A percentile compares a stretch with the other conserved stretches of the same genome.
Conservation (phyloP, 495 filamentous ascomycete genomes). For the Clohesyomyces aquaticus region DNA sequence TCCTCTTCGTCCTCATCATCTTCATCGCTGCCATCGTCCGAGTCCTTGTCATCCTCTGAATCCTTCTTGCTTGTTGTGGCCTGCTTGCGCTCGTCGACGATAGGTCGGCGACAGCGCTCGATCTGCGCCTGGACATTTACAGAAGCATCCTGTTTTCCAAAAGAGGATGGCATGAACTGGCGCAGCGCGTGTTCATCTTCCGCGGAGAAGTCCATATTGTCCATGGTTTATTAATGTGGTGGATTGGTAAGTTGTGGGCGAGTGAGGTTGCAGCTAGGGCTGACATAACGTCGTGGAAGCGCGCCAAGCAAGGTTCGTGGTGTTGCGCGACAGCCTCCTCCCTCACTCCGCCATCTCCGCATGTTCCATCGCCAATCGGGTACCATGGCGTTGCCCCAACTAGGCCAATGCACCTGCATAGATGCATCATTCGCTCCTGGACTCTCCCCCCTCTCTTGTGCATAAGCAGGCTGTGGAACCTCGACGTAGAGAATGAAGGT, state of each 20-base stretch:
- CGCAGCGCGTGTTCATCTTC: constrained; percentile 76
- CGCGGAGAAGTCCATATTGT: constrained; percentile 34
- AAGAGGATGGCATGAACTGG: constrained; percentile 77
- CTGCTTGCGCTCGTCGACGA: constrained; percentile 39
- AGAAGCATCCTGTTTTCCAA: constrained; percentile 78
- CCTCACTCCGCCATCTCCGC: background rate
- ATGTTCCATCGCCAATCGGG: no score
- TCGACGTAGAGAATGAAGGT: no score
- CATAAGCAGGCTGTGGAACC: no score
- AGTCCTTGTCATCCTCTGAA: constrained; percentile 28
- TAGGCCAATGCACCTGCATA: no score
- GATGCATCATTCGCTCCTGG: no score
- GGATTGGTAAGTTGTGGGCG: constrained; percentile 3
- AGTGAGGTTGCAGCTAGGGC: constrained; percentile 7
- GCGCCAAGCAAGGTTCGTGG: background rate
- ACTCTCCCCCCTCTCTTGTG: no score
- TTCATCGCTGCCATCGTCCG: constrained; percentile 56
- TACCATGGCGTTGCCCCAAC: no score
- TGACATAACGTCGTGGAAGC: constrained; percentile 16
- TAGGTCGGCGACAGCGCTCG: constrained; percentile 68
- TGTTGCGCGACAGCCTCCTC: background rate
- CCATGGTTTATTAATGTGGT: constrained; percentile 22
- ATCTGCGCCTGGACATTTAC: constrained; percentile 79
- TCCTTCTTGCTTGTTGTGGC: constrained; percentile 8
- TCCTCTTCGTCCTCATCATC: constrained; percentile 76